Evolutionary conservation across 345 rosid genomes (phyloP), one percentile per base, ranked within the genome.

Genomic region (Reutealis trisperma): DNA sequence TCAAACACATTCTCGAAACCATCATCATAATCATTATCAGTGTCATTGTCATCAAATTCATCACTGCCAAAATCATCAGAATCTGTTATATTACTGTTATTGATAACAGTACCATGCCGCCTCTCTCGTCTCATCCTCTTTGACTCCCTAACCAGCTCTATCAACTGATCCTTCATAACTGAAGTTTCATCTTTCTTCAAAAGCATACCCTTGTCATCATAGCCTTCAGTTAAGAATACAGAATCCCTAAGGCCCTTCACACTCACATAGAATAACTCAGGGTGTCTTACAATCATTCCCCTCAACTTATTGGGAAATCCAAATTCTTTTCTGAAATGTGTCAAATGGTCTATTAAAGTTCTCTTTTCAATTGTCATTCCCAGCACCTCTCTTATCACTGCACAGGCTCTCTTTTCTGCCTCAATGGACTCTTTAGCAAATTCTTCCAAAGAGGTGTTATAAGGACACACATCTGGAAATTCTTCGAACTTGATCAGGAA

Each of bases 291-390:
- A 44, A 92, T 78, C 95, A 94, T 80, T 1, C 85, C 87, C 85
- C 94, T 87, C 85, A 91, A 67, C 86, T 91, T 88, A 71, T 92
- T 92, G 14, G 97, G 83, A 2, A 94, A 85, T 25, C 85, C 85
- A 58, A 91, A 91, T 65, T 94, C 98, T 54, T 91, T 90, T 85
- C 98, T 86, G 80, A 94, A 92, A 83, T 91, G 97, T 19, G 97
- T 91, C 85, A 94, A 81, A 77, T 94, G 96, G 64, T 94, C 98
- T 19, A 92, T 80, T 71, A 94, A 78, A 72, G 94, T 92, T 78
- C 91, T 86, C 83, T 87, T 92, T 77, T 91, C 96, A 52, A 90
- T 89, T 41, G 86, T 86, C 89, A 93, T 80, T 10, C 92, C 93
- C 79, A 93, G 62, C 34, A 93, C 86, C 75, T 93, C 97, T 74